Conservation (phyloP, 129 eudicot genomes). For the Lonicera japonica region DNA sequence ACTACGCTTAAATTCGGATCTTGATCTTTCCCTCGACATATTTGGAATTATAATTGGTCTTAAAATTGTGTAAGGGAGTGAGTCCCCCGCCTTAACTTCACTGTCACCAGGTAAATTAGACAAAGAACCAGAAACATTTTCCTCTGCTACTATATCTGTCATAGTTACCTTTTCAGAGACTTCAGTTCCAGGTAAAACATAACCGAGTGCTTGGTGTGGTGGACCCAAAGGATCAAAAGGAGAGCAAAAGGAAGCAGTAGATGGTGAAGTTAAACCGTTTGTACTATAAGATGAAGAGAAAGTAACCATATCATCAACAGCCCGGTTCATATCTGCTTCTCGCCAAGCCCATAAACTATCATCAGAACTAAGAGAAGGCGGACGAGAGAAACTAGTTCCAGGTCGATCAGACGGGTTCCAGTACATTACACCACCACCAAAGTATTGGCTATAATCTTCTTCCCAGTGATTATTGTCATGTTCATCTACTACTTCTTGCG, state of each 20-base stretch:
- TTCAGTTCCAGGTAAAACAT: slow-evolving; percentile 70
- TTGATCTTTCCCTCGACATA: slow-evolving; percentile 68
- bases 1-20: slow-evolving; percentile 69
- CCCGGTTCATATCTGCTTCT: slow-evolving; percentile 84
- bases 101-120: slow-evolving; percentile 57
- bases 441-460: slow-evolving; percentile 86
- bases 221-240: slow-evolving; percentile 73
- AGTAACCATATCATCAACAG: slow-evolving; percentile 96
- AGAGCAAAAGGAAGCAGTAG: slow-evolving; percentile 78
- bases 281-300: slow-evolving; percentile 91
- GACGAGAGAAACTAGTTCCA: slow-evolving; percentile 70
- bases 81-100: slow-evolving; percentile 67
- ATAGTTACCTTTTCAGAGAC: slow-evolving; percentile 52
- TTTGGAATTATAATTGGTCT: slow-evolving; percentile 86
- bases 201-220: slow-evolving; percentile 55
- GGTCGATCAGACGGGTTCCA: slow-evolving; percentile 94
- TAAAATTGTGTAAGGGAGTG: slow-evolving; percentile 75
- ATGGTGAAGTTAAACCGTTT: slow-evolving; percentile 84
- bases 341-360: slow-evolving; percentile 98
- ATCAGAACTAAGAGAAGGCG: slow-evolving; percentile 95
- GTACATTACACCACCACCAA: slow-evolving; percentile 98
- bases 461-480: slow-evolving; percentile 67
- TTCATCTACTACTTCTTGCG: slow-evolving; percentile 53
- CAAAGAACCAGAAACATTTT: slow-evolving; percentile 50
- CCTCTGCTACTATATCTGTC: slow-evolving; percentile 55